Conservation (phyloP, 2,329 filamentous ascomycete genomes). For the Fusarium sp. region DNA sequence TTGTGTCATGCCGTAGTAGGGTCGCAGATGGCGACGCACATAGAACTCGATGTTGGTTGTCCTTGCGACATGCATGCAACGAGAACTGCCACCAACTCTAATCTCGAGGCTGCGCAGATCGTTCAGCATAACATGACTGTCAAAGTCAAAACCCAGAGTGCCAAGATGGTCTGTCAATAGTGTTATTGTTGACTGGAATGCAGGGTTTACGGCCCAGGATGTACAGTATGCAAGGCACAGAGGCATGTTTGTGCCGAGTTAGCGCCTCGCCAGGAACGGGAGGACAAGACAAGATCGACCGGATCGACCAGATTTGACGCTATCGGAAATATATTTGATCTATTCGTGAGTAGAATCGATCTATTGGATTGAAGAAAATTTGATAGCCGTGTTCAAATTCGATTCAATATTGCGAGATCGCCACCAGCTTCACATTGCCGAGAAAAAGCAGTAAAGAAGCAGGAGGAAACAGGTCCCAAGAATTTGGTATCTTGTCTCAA, state of each 20-base stretch:
- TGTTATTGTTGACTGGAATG: constrained; percentile 11
- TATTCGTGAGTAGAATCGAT: not conserved
- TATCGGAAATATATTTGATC: not conserved
- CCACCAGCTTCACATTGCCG: not conserved
- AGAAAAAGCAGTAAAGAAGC: not conserved
- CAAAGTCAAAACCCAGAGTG: not conserved
- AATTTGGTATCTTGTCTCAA: not conserved
- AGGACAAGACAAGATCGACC: not conserved
- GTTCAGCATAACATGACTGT: not conserved
- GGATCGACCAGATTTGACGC: constrained; percentile 3
- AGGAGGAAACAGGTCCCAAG: not conserved
- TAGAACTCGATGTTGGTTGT: not conserved
- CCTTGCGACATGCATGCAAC: not conserved
- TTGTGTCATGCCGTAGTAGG: not conserved
- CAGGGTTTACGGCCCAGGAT: not conserved
- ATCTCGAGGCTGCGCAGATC: not conserved
- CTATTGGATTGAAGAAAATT: not conserved
- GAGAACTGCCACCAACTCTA: not conserved
- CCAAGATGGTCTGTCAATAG: not conserved
- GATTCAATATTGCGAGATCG: not conserved
- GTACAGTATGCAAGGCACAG: constrained; percentile 2
- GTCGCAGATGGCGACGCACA: not conserved
- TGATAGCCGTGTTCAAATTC: not conserved
- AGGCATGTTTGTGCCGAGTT: not conserved
- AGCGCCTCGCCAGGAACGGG: constrained; percentile 18